Base-by-base conservation (phyloP, 495 filamentous ascomycete species). In the Talaromyces thailandensis region DNA sequence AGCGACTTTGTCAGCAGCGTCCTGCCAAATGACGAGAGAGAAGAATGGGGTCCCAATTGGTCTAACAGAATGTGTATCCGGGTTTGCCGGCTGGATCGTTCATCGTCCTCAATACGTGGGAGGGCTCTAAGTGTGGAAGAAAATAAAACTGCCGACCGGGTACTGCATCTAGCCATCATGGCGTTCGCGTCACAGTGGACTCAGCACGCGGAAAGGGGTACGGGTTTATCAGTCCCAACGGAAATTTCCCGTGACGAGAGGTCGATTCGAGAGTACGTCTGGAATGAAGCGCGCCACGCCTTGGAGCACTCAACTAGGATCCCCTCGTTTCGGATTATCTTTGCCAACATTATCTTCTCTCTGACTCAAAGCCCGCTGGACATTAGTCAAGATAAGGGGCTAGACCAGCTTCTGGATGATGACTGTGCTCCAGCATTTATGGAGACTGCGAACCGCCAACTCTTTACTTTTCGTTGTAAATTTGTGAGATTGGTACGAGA, bases 121-220 rank as follows among this genome's bases (percentile, higher is more conserved):
- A 61, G 74, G 14, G 61, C 62, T 14, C 63, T 80, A 12, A 77
- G 74, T 11, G 62, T 53, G 7, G 58, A 52, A 23, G 76, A 81
- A 56, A 70, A 80, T 18, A 66, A 69, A 57, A 65, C 65, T 1
- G 75, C 73, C 6, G 68, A 74, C 1, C 72, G 66, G 43, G 73
- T 73, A 14, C 66, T 80, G 26, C 70, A 81, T 63, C 52, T 72
- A 6, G 66, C 75, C 6, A 73, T 81, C 40, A 73, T 81, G 64
- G 69, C 79, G 5, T 81, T 81, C 67, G 76, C 78, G 2, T 68
- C 75, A 2, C 79, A 81, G 64, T 81, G 79, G 79, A 63, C 75
- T 1, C 74, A 74, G 56, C 63, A 66, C 58, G 62, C 65, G n/a
- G 64, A 68, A 56, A 69, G 57, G 52, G 67, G 66, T 2, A 58